These are phyloP conservation scores for Didymella pinodella DNA, from an alignment of 2,329 filamentous ascomycete species.

Conservation along the genomic window DNA sequence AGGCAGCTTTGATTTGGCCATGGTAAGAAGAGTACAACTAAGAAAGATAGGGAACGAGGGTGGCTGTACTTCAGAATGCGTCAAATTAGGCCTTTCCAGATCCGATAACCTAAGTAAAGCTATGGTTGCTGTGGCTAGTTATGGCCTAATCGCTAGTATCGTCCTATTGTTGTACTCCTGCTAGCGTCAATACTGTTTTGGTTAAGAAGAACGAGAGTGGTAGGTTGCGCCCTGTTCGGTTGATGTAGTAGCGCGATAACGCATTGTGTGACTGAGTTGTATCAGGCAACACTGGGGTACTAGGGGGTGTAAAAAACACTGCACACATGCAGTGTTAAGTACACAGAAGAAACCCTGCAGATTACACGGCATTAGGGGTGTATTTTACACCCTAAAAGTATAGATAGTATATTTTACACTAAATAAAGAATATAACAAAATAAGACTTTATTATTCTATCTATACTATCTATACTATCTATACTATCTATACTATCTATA, in stretches of 20 bases:
- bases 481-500: too few species aligned
- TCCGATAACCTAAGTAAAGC: not conserved
- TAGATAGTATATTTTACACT: too few species aligned
- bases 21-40: not conserved
- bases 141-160: not conserved
- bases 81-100: not conserved
- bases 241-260: slow-evolving; percentile 28
- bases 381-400: too few species aligned
- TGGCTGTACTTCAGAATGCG: not conserved
- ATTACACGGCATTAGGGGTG: too few species aligned
- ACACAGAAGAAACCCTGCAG: too few species aligned
- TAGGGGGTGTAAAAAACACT: too few species aligned
- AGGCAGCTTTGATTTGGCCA: not conserved
- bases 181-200: slow-evolving; percentile 45
- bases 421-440: too few species aligned
- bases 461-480: too few species aligned
- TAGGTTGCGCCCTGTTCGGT: slow-evolving; percentile 38
- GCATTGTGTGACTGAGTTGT: slow-evolving; percentile 24
- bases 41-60: not conserved
- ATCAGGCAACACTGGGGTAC: slow-evolving; percentile 33
- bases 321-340: too few species aligned
- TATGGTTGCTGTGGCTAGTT: not conserved
- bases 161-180: not conserved
- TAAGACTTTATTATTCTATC: too few species aligned
- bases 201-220: slow-evolving; percentile 54